Evolutionary conservation across 352 stramenopile genomes (phyloP).

Genomic region (Aphanomyces invadans): DNA sequence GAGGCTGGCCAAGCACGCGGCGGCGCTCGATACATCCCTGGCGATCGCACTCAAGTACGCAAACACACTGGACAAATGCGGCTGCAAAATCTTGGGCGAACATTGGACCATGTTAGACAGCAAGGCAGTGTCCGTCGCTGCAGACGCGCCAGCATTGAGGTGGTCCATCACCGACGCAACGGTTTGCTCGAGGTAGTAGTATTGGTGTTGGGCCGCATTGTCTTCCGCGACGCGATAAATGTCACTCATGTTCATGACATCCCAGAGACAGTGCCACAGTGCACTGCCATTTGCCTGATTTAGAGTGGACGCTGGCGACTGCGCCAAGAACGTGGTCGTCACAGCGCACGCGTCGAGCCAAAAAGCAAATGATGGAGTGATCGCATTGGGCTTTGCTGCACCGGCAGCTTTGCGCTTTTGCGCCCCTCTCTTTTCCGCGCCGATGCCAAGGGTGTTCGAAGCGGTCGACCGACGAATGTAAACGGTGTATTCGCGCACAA

Average conservation of each 20-base stretch:
- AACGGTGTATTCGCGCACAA: slow-evolving; percentile 45
- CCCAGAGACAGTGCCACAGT: slow-evolving; percentile 56
- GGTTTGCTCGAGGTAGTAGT: slow-evolving; percentile 69
- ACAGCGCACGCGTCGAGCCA: slow-evolving; percentile 77
- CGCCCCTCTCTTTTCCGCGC: slow-evolving; percentile 46
- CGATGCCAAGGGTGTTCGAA: slow-evolving; percentile 52
- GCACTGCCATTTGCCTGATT: slow-evolving; percentile 35
- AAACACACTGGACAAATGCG: slow-evolving; percentile 53
- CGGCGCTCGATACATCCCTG: slow-evolving; percentile 22
- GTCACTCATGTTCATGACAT: slow-evolving; percentile 52
- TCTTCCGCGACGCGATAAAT: slow-evolving; percentile 83
- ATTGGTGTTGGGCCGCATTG: slow-evolving; percentile 70
- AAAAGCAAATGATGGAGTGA: slow-evolving; percentile 80
- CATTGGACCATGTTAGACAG: slow-evolving; percentile 49
- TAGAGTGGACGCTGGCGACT: background rate
- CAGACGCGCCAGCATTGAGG: background rate
- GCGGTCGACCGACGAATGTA: slow-evolving; percentile 53
- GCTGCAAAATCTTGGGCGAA: slow-evolving; percentile 68
- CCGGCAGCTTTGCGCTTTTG: slow-evolving; percentile 56
- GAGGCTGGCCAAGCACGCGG: slow-evolving; percentile 44
- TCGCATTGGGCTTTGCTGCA: slow-evolving; percentile 56
- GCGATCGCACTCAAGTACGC: slow-evolving; percentile 39
- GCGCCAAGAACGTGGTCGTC: slow-evolving; percentile 28
- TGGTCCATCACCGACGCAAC: slow-evolving; percentile 43
- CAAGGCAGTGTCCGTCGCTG: slow-evolving; percentile 28